phyloP scores from a whole-genome alignment of 2,329 filamentous ascomycete species.

The Septoria linicola region DNA sequence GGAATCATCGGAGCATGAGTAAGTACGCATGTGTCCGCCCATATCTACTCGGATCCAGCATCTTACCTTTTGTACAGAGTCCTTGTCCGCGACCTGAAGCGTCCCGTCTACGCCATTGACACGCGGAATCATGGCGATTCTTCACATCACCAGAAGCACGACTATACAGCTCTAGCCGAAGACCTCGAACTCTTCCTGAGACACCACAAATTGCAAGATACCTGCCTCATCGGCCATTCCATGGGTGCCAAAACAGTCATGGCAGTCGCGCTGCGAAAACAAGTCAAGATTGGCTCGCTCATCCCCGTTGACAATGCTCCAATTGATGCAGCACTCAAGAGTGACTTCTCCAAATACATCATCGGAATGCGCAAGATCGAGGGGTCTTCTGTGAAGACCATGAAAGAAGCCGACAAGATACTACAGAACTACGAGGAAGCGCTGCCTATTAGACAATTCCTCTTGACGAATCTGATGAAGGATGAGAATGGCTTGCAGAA shows the following conservation, averaged over 20 bases:
- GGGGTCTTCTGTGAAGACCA: conserved; percentile 62
- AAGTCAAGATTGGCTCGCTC: conserved; percentile 66
- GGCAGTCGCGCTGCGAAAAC: conserved; percentile 73
- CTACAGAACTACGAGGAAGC: conserved; percentile 71
- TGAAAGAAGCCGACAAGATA: conserved; percentile 77
- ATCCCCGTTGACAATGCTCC: conserved; percentile 91
- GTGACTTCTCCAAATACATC: conserved; percentile 76
- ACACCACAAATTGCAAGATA: conserved; percentile 65
- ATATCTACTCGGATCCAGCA: background rate
- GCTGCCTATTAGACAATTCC: conserved; percentile 80
- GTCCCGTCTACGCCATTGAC: conserved; percentile 82
- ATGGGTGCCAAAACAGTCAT: conserved; percentile 97
- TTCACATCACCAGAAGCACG: conserved; percentile 71
- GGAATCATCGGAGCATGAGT: conserved; percentile 91
- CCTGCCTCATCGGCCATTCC: conserved; percentile 86
- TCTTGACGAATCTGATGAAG: conserved; percentile 79
- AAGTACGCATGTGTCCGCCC: conserved; percentile 61
- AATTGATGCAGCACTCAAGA: conserved; percentile 71
- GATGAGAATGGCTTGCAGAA: conserved; percentile 57
- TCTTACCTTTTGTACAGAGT: conserved; percentile 53
- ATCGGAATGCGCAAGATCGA: conserved; percentile 83
- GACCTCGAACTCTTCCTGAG: conserved; percentile 79
- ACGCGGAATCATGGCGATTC: conserved; percentile 92
- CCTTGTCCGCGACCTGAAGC: conserved; percentile 74
- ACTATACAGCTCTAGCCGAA: conserved; percentile 77